Percentiles rank a stretch among this genome's conserved stretches.
Conservation (phyloP, 139 green algal genomes). For the Yamagishiella unicocca region DNA sequence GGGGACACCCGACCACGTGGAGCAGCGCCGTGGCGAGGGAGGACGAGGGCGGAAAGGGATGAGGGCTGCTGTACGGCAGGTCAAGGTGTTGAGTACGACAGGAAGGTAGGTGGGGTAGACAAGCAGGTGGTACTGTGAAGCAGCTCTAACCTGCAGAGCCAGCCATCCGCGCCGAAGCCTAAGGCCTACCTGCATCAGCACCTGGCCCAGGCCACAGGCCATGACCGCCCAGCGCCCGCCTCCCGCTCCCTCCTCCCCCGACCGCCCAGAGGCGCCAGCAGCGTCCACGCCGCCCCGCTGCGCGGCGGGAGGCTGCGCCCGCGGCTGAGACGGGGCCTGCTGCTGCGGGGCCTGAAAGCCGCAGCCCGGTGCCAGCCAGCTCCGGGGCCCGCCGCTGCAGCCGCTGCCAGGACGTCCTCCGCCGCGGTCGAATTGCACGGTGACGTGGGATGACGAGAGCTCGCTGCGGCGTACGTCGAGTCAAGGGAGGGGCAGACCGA, state of each 20-base stretch:
- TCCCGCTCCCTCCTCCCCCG: neutral
- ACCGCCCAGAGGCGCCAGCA: neutral
- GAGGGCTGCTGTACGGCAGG: neutral
- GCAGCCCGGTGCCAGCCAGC: constrained; percentile 21
- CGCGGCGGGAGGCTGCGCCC: neutral
- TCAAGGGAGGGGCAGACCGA: neutral
- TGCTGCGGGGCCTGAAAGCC: neutral
- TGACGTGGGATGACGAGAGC: neutral
- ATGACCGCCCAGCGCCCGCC: neutral
- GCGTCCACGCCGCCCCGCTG: neutral
- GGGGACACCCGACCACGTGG: too few species aligned
- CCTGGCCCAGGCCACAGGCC: neutral
- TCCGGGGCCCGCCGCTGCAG: neutral
- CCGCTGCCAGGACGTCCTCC: neutral
- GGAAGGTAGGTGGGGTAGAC: neutral
- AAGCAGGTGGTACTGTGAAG: neutral
- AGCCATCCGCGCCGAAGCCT: neutral
- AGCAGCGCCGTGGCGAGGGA: neutral
- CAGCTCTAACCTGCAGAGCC: neutral
- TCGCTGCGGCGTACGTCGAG: neutral
- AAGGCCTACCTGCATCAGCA: constrained; percentile 1
- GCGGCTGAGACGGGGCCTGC: neutral
- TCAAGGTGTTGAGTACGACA: neutral
- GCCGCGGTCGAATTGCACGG: neutral
- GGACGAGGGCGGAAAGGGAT: neutral